Base-by-base conservation (phyloP, 1,284 basidiomycete species). In the Trametes sp. region DNA sequence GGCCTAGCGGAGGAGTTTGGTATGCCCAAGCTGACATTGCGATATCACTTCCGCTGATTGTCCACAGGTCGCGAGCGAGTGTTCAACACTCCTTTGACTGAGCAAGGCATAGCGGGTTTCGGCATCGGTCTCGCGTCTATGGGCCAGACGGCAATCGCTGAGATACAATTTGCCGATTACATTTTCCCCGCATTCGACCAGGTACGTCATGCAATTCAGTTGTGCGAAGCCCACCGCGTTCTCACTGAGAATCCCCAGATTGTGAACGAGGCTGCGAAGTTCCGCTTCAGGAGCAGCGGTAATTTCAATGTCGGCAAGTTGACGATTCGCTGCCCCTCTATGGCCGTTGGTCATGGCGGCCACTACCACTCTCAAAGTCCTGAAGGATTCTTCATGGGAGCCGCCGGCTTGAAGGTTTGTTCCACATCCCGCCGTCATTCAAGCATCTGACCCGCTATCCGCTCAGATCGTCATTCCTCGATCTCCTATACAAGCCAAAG, bases 191-290 rank as follows among this genome's bases (percentile, higher is more conserved):
- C 95, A 0, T 97, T 97, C 73, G 95, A 97, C 72, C 94, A 95
- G 82, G 93, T 90, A 70, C 50, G 79, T 70, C 38, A 35, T 53
- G 13, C 55, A 23, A 35, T 36, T 24, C n/a, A 29, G 31, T 35
- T 23, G 21, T 16, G 8, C 50, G 36, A 38, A 23, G 51, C 29
- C 23, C 36, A 11, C 11, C 21, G 7, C 9, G 42, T 51, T 21
- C 45, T 29, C 36, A 49, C 29, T 16, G 10, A 21, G 23, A 36
- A 7, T 23, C 38, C 5, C 10, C 14, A 97, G 91, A 83, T 98
- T 36, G 95, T 98, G 51, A 98, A 98, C 71, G 96, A 98, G 79
- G 96, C 95, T 1, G 95, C 96, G 42, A 98, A 98, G 77, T 90
- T 93, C 70, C 85, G 94, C 50, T 98, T 95, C 74, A 90, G 95